Conservation (phyloP, 345 rosid genomes). For the Noccaea caerulescens region DNA sequence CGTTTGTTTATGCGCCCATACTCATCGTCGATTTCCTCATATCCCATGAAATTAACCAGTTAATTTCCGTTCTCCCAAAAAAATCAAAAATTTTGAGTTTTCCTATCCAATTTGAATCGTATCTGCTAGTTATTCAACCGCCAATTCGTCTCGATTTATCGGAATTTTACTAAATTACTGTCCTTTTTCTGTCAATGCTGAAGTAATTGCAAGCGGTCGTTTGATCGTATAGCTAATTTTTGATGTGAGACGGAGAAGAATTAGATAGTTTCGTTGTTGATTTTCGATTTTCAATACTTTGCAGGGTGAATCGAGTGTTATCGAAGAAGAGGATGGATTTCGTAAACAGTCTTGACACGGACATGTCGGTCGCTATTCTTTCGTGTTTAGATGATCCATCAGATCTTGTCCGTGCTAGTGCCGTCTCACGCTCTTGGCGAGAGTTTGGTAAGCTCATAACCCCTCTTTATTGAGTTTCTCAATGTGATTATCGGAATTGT, state of each 20-base stretch:
- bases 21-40: constrained; percentile 5
- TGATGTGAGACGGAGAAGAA: background rate
- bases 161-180: background rate
- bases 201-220: background rate
- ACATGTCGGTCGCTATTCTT: constrained; percentile 56
- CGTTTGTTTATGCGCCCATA: background rate
- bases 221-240: background rate
- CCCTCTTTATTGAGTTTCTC: background rate
- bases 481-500: background rate
- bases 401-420: constrained; percentile 70
- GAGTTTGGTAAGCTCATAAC: constrained; percentile 57
- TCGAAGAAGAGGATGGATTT: constrained; percentile 50
- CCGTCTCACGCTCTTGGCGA: constrained; percentile 73
- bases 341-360: constrained; percentile 52
- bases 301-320: background rate
- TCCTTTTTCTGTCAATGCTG: background rate
- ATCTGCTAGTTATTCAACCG: background rate
- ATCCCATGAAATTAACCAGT: background rate
- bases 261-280: background rate
- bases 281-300: constrained; percentile 3
- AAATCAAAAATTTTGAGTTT: background rate
- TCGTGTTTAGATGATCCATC: constrained; percentile 60
- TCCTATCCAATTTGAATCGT: background rate
- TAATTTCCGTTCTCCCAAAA: background rate
- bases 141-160: background rate